Percentiles rank a stretch among this genome's conserved stretches.
Evolutionary conservation across 305 asterid species (phyloP).

Genomic region (Solanum hybrid): DNA sequence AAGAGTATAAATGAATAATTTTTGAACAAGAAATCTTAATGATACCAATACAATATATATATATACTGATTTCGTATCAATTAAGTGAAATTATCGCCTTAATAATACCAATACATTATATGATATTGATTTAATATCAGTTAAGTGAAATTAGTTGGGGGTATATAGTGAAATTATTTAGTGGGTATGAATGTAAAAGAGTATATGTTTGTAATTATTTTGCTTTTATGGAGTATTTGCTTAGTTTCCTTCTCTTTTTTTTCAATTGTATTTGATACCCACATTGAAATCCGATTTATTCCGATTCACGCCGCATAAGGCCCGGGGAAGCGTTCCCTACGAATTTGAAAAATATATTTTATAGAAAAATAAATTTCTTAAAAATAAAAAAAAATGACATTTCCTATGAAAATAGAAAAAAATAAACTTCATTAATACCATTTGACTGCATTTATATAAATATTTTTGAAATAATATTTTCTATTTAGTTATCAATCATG

Average conservation of each 20-base stretch:
- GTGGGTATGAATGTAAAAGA: background rate
- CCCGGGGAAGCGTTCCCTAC: background rate
- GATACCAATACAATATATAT: too few relatives aligned
- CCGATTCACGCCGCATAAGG: background rate
- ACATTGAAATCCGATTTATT: background rate
- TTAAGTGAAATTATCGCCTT: too few relatives aligned
- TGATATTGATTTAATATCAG: too few relatives aligned
- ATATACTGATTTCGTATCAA: too few relatives aligned
- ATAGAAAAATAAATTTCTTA: too few relatives aligned
- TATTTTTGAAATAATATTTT: background rate
- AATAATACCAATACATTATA: too few relatives aligned
- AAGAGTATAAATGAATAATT: too few relatives aligned
- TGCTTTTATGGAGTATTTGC: too few relatives aligned
- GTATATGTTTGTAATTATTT: background rate
- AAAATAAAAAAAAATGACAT: background rate
- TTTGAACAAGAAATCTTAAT: too few relatives aligned
- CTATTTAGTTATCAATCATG: background rate
- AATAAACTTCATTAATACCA: background rate
- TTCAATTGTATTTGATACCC: background rate
- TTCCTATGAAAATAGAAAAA: background rate
- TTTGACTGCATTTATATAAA: background rate
- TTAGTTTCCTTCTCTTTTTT: background rate
- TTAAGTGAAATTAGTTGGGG: too few relatives aligned
- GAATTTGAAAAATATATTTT: too few relatives aligned
- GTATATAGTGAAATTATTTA: too few relatives aligned